A percentile compares a stretch with the other conserved stretches of the same genome.
Conservation (phyloP, 805 yeast species). For the Spathaspora passalidarum region DNA sequence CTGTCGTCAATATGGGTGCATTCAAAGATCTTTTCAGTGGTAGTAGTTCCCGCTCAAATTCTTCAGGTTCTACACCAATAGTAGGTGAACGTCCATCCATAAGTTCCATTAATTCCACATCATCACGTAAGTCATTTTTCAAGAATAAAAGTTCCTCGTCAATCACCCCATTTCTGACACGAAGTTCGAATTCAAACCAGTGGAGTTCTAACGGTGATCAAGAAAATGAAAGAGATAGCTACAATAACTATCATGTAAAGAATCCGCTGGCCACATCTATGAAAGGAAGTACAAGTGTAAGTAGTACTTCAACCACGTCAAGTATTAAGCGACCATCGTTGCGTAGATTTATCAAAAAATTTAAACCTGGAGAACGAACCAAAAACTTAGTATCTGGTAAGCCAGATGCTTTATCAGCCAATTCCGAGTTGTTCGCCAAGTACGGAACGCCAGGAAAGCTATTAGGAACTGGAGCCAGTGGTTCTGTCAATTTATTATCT, state of each 20-base stretch:
- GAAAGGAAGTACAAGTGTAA: neutral
- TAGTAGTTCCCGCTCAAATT: neutral
- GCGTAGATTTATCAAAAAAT: constrained; percentile 52
- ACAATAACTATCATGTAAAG: neutral
- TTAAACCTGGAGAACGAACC: constrained; percentile 20
- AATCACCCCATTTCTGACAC: constrained; percentile 24
- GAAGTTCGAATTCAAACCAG: constrained; percentile 10
- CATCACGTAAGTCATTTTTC: constrained; percentile 25
- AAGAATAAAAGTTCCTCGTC: constrained; percentile 21
- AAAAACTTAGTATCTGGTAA: constrained; percentile 4
- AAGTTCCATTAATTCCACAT: constrained; percentile 8
- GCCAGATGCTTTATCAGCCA: constrained; percentile 10
- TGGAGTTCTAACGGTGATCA: neutral
- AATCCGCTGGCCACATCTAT: neutral
- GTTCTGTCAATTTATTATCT: constrained; percentile 79
- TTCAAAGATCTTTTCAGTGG: neutral
- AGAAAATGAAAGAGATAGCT: neutral
- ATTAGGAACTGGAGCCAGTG: constrained; percentile 93
- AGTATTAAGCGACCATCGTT: constrained; percentile 16
- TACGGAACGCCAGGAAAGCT: constrained; percentile 70
- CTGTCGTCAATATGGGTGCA: too few species aligned
- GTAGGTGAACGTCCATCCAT: constrained; percentile 1
- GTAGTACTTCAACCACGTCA: neutral
- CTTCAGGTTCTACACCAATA: neutral
- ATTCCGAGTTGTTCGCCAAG: constrained; percentile 39